Conservation (phyloP, 2,329 filamentous ascomycete genomes). For the Colletotrichum sp. region DNA sequence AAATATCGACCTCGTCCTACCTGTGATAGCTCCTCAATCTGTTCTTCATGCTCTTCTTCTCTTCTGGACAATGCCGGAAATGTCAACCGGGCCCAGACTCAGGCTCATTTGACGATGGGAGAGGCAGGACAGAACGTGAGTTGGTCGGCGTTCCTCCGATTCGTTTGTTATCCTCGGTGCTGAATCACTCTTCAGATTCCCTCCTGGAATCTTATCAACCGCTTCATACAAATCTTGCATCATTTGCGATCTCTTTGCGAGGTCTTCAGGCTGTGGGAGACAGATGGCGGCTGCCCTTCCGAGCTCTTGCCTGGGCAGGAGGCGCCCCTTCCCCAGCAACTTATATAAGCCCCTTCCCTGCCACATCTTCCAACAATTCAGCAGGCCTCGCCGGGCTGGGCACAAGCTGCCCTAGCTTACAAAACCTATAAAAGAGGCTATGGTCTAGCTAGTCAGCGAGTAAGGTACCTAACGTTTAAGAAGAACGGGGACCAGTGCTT, state of each 20-base stretch:
- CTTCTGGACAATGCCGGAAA: background rate
- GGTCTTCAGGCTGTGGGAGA: background rate
- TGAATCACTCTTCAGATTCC: background rate
- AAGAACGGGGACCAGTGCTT: background rate
- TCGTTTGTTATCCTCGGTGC: background rate
- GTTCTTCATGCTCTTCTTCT: background rate
- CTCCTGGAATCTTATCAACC: background rate
- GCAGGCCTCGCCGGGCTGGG: background rate
- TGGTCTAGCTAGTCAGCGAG: background rate
- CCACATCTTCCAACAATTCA: background rate
- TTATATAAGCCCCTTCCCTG: background rate
- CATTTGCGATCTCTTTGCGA: fast-evolving
- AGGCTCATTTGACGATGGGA: background rate
- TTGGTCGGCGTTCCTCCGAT: background rate
- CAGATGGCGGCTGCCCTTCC: background rate
- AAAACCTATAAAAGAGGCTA: background rate
- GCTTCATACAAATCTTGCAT: background rate
- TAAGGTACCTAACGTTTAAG: background rate
- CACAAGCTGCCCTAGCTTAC: background rate
- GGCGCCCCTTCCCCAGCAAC: background rate
- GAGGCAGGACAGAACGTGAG: background rate
- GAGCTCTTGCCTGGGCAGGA: background rate
- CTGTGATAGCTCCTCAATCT: fast-evolving
- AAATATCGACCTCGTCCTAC: too few species aligned
- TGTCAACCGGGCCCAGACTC: background rate